Base-by-base conservation (phyloP, 108 stramenopile genomes). In the Seminavis robusta region DNA sequence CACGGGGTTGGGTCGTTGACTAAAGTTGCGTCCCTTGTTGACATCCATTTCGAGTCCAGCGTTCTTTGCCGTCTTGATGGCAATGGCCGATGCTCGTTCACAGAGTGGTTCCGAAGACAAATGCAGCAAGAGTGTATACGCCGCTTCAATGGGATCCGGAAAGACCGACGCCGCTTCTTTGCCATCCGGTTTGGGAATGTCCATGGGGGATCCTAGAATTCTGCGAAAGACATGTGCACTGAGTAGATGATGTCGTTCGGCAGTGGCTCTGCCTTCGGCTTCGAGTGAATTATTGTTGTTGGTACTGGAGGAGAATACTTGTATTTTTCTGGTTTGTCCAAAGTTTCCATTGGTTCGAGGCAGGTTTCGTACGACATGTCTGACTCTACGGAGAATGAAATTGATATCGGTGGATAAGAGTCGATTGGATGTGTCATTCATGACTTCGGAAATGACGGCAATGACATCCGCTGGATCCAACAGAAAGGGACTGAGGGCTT, bases 31-130 rank as follows among this genome's bases (percentile, higher is more conserved):
- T 60, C 33, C 36, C 6, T 74, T 59, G 54, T 91, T 91, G 21
- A 85, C 86, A 63, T 91, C 90, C 73, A 78, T 69, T 5, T 67
- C 71, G 27, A 85, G 48, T 3, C 69, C 71, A 15, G 74, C 81
- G n/a, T 44, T 17, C 50, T 67, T 56, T 27, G 90, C 83, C 20
- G 79, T 58, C 19, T 59, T 28, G 32, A 49, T 48, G 8, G 90
- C 86, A 51, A 85, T 74, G 1, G 61, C 64, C 2, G 79, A 63
- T 0, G 80, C 76, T 15, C 71, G 69, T 34, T 85, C 85, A 86
- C 90, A 91, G 10, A 81, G 52, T 13, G 56, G 32, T 39, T 86
- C 82, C 3, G 79, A 76, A n/a, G n/a, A 62, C 57, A 64, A 56
- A 65, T 71, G 62, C 10, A 78, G 25, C 50, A 80, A 40, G 29